These are phyloP conservation scores for Solanum raphanifolium DNA, from an alignment of 257 asterid species.

Conservation along the genomic window DNA sequence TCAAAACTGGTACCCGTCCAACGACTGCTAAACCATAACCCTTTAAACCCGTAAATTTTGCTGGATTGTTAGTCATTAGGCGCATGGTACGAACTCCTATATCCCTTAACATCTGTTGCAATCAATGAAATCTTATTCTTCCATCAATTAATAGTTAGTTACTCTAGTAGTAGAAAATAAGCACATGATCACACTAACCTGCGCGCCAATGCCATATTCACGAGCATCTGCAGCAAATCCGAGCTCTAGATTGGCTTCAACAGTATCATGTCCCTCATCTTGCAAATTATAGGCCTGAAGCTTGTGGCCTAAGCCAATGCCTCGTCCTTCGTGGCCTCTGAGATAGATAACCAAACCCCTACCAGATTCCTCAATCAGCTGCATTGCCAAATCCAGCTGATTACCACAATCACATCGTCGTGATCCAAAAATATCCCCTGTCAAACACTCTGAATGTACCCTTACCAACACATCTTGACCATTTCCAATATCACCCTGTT, in stretches of 20 bases:
- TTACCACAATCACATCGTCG: conserved; percentile 75
- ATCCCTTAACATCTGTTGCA: conserved; percentile 57
- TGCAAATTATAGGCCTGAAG: conserved; percentile 76
- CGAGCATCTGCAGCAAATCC: conserved; percentile 83
- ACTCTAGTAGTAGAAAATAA: neutral
- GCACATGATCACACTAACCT: conserved; percentile 26
- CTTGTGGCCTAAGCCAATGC: conserved; percentile 74
- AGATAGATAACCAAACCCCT: conserved; percentile 71
- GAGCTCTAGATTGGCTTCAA: conserved; percentile 74
- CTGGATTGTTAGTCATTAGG: conserved; percentile 87
- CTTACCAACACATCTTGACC: conserved; percentile 78
- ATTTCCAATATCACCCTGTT: conserved; percentile 65
- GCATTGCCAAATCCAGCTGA: conserved; percentile 77
- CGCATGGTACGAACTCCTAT: conserved; percentile 74
- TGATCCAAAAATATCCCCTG: conserved; percentile 81
- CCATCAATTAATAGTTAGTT: neutral
- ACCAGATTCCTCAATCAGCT: conserved; percentile 58
- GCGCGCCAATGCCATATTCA: conserved; percentile 78
- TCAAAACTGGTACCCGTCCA: conserved; percentile 66
- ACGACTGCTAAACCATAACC: conserved; percentile 79
- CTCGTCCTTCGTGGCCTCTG: conserved; percentile 82
- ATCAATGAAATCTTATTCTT: neutral
- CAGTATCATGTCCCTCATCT: conserved; percentile 81
- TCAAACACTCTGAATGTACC: conserved; percentile 83
- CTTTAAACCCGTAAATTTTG: conserved; percentile 60